Evolutionary conservation across 2,329 filamentous ascomycete species (phyloP), one percentile per base, ranked within the genome.

Genomic region (Huntiella moniliformis): DNA sequence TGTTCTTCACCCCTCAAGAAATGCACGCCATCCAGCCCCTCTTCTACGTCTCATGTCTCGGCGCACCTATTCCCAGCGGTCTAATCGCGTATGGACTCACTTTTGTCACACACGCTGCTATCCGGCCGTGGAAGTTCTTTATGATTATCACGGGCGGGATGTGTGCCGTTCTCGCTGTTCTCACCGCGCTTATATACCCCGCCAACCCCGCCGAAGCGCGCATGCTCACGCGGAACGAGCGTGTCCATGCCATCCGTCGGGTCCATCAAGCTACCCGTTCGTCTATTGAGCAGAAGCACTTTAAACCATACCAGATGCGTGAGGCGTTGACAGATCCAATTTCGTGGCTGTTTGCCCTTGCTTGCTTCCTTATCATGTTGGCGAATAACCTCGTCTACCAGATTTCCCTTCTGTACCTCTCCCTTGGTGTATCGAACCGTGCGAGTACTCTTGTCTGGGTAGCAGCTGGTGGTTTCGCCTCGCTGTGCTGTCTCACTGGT

Each of bases 61-160:
- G 55, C 4, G 51, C 53, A 4, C 55, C 54, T 2, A 49, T 45
- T 12, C 54, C 58, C 15, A 53, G 55, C 31, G 55, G 55, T 4
- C 51, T 54, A 45, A 13, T 57, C 50, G 22, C 53, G 48, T 31
- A 55, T 55, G 39, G 54, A 52, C 37, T 53, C 52, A 22, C 36
- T 5, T 38, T 38, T 16, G 60, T 73, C 4, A 59, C 63, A 0
- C 22, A 28, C 22, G 22, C 22, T 8, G 22, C 22, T 8, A 28
- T 28, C 22, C 22, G 22, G 22, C 56, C 60, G 17, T 75, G 70
- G 70, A 71, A 68, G 64, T 72, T 71, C 49, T 64, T 74, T 28
- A 77, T 74, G 57, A 52, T 75, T 12, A 72, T 76, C 49, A 73
- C 74, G 52, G 66, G 71, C 1, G 66, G 68, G 51, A 63, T 75